These are phyloP conservation scores for Diaporthe longicolla DNA, from an alignment of 2,329 filamentous ascomycete species.

Conservation along the genomic window DNA sequence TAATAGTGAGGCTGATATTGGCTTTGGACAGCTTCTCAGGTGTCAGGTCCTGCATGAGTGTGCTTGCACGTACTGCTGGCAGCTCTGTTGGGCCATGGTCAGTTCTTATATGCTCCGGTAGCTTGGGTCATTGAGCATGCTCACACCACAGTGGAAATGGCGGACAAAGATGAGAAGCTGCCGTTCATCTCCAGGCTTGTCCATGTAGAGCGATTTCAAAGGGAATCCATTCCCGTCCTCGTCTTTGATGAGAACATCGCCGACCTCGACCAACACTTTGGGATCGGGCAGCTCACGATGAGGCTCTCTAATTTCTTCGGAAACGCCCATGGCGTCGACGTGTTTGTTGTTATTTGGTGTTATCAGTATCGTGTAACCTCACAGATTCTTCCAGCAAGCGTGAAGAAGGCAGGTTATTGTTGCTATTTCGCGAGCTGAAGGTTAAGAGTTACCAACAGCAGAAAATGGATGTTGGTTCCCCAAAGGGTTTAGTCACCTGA, in stretches of 20 bases:
- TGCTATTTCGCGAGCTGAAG: background rate
- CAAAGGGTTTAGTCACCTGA: background rate
- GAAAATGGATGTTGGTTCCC: background rate
- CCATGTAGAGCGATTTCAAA: constrained; percentile 18
- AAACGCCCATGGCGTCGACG: background rate
- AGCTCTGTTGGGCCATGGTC: constrained; percentile 24
- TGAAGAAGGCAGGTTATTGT: background rate
- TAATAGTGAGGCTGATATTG: constrained; percentile 12
- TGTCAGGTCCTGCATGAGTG: constrained; percentile 5
- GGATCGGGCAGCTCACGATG: constrained; percentile 27
- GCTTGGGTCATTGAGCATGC: background rate
- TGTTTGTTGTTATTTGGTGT: background rate
- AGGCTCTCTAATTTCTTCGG: background rate
- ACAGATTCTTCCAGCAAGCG: too few relatives aligned
- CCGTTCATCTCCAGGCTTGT: constrained; percentile 24
- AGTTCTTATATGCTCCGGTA: background rate
- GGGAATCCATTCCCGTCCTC: constrained; percentile 14
- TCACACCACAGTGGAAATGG: constrained; percentile 37
- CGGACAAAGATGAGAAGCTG: constrained; percentile 35
- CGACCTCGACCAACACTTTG: constrained; percentile 11
- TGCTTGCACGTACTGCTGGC: constrained; percentile 24
- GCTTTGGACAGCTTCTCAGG: constrained; percentile 22
- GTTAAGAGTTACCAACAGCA: background rate
- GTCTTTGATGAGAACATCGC: constrained; percentile 35
- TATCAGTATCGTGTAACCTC: background rate